These are phyloP conservation scores for Klebsormidium nitens DNA, from an alignment of 139 green algal species.

Conservation along the genomic window DNA sequence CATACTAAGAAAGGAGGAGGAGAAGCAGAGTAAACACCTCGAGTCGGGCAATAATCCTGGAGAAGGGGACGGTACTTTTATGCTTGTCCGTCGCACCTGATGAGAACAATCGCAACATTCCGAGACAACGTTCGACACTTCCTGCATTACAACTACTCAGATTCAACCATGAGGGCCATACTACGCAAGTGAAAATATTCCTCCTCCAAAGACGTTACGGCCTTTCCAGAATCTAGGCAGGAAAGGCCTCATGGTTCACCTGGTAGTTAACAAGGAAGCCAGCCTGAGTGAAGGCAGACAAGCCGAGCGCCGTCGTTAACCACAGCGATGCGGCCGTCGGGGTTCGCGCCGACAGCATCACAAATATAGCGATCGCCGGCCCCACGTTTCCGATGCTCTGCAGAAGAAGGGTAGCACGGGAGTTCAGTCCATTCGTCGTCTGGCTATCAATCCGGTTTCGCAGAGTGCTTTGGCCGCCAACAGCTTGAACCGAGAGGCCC, in stretches of 20 bases:
- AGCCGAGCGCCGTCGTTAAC: conserved; percentile 12
- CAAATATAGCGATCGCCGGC: conserved; percentile 5
- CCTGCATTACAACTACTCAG: too few relatives aligned
- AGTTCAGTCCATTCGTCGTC: too few relatives aligned
- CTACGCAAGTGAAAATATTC: too few relatives aligned
- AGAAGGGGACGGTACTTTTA: too few relatives aligned
- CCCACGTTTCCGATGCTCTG: conserved; percentile 24
- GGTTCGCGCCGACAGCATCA: neutral
- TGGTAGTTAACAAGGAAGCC: conserved; percentile 29
- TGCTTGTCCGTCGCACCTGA: too few relatives aligned
- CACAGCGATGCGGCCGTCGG: neutral
- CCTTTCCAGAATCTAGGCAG: neutral
- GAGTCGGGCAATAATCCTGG: neutral
- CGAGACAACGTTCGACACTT: too few relatives aligned
- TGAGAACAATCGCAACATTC: too few relatives aligned
- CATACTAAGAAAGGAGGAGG: neutral
- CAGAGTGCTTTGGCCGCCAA: too few relatives aligned
- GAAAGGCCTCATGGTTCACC: neutral
- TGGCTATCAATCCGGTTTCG: too few relatives aligned
- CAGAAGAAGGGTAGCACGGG: neutral
- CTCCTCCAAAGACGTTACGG: too few relatives aligned
- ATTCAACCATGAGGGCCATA: too few relatives aligned
- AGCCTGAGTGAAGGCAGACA: conserved; percentile 29
- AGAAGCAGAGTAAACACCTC: neutral
- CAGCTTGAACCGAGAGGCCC: too few relatives aligned